Conservation (phyloP, 2,329 filamentous ascomycete species). For the Pseudonectria buxi region DNA sequence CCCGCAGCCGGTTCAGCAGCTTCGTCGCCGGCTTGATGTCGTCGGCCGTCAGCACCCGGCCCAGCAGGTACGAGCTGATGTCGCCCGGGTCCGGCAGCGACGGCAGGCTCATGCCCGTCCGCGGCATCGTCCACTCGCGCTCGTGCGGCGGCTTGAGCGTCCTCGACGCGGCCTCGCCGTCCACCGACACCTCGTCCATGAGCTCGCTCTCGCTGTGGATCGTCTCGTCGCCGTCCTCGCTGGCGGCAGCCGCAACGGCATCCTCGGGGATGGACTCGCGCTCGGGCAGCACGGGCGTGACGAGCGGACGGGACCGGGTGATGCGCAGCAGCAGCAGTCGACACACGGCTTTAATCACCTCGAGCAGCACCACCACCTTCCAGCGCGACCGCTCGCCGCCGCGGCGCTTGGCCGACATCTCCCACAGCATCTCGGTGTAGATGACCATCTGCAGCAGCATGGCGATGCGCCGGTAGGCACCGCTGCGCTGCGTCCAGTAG, state of each 20-base stretch:
- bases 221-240: conserved; percentile 33
- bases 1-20: conserved; percentile 76
- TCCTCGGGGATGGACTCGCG: conserved; percentile 67
- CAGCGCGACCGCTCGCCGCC: conserved; percentile 75
- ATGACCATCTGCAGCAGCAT: conserved; percentile 81
- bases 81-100: conserved; percentile 74
- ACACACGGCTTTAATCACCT: conserved; percentile 81
- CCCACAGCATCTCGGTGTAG: conserved; percentile 93
- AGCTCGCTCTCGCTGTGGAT: conserved; percentile 34
- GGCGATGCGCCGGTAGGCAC: conserved; percentile 74
- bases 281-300: conserved; percentile 80
- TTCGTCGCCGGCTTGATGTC: conserved; percentile 90
- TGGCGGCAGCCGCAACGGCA: conserved; percentile 34
- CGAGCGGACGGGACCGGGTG: conserved; percentile 73
- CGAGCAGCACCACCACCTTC: conserved; percentile 79
- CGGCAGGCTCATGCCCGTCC: conserved; percentile 80
- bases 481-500: conserved; percentile 57
- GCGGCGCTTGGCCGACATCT: conserved; percentile 88
- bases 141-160: conserved; percentile 32
- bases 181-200: conserved; percentile 34
- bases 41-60: conserved; percentile 87
- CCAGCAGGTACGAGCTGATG: conserved; percentile 79
- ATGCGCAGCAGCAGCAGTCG: conserved; percentile 72
- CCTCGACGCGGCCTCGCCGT: conserved; percentile 18
- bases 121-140: conserved; percentile 83